A percentile compares a stretch with the other conserved stretches of the same genome.
Evolutionary conservation across 192 early-diverging fungal species (phyloP).

Genomic region (Dispira simplex): DNA sequence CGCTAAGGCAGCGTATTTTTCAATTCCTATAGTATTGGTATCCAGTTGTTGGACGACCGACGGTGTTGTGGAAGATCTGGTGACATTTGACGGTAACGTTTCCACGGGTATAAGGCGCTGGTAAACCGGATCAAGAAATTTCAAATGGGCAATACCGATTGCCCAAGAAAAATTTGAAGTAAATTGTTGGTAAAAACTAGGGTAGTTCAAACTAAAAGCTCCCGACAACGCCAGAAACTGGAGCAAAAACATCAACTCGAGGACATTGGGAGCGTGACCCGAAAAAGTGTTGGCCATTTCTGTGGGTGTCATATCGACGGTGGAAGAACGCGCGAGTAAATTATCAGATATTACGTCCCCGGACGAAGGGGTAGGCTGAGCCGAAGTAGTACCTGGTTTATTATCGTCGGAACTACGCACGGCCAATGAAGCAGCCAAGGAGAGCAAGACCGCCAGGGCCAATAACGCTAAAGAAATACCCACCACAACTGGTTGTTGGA

Average conservation of each 20-base stretch:
- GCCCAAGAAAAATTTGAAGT: constrained; percentile 6
- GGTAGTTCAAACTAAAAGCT: constrained; percentile 1
- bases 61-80: neutral
- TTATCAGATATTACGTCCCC: neutral
- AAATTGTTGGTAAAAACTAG: constrained; percentile 3
- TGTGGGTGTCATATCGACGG: neutral
- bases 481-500: neutral
- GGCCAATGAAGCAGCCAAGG: neutral
- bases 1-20: constrained; percentile 1
- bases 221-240: neutral
- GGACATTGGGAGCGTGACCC: neutral
- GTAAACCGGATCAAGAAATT: neutral
- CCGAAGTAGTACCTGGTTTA: neutral
- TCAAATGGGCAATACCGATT: neutral
- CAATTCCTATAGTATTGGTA: neutral
- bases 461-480: neutral
- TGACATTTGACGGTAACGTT: neutral
- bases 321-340: neutral
- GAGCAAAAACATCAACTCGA: neutral
- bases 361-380: neutral
- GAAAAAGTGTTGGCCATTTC: constrained; percentile 8
- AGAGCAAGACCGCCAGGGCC: neutral
- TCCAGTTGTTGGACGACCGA: neutral
- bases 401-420: neutral
- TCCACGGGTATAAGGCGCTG: neutral